Conservation (phyloP, 2,329 filamentous ascomycete species). For the Sporothrix brunneoviolacea region DNA sequence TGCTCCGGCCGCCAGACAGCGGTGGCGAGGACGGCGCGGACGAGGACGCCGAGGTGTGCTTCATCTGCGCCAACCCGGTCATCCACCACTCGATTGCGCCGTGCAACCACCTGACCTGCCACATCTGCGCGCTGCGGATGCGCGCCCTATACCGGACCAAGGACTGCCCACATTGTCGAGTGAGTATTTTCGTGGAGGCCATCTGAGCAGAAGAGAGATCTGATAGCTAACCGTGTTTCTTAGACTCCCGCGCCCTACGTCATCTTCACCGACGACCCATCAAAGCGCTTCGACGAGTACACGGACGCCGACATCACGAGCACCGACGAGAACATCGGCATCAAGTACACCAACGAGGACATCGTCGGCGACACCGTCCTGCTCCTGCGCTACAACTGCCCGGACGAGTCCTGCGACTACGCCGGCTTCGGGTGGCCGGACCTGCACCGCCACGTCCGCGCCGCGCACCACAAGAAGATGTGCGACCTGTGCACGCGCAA, state of each 20-base stretch:
- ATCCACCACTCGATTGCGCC: slow-evolving; percentile 83
- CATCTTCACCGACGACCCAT: slow-evolving; percentile 81
- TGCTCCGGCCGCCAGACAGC: slow-evolving; percentile 3
- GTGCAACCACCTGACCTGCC: slow-evolving; percentile 94
- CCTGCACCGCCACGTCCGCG: slow-evolving; percentile 69
- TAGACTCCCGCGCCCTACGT: slow-evolving; percentile 68
- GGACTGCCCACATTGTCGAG: slow-evolving; percentile 91
- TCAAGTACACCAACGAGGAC: slow-evolving; percentile 80
- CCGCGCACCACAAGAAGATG: slow-evolving; percentile 78
- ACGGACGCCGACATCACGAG: slow-evolving; percentile 63
- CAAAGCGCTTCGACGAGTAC: slow-evolving; percentile 84
- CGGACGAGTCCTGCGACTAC: slow-evolving; percentile 70
- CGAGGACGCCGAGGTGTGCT: slow-evolving; percentile 75
- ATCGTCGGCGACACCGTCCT: slow-evolving; percentile 89
- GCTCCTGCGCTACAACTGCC: slow-evolving; percentile 89
- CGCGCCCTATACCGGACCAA: slow-evolving; percentile 93
- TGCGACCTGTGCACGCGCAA: slow-evolving; percentile 85
- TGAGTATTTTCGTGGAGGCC: slow-evolving; percentile 50
- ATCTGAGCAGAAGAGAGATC: neutral
- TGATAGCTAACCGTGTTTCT: neutral
- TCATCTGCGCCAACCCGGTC: slow-evolving; percentile 91
- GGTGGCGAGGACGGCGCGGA: slow-evolving; percentile 17
- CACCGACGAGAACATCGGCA: slow-evolving; percentile 78
- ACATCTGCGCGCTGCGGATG: slow-evolving; percentile 88
- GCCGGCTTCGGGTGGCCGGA: slow-evolving; percentile 63